Evolutionary conservation across 495 filamentous ascomycete species (phyloP).

Genomic region (Penicillium diatomitis): DNA sequence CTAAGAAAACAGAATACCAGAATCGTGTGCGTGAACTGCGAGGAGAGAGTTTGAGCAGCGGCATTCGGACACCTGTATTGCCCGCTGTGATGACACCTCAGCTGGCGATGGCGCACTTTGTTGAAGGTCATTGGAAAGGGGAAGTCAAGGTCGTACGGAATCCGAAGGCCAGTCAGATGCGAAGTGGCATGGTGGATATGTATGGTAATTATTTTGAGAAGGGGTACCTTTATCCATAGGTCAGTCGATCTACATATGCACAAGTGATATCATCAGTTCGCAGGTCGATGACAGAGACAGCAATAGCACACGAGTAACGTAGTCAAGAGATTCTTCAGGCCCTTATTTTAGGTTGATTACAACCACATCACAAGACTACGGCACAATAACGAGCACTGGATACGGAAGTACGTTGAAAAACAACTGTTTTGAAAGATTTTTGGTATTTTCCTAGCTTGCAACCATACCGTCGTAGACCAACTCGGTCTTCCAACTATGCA

Average conservation of each 20-base stretch:
- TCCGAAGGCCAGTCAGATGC: slow-evolving; percentile 27
- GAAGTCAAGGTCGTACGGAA: slow-evolving; percentile 44
- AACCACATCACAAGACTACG: no score
- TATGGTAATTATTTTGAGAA: slow-evolving; percentile 49
- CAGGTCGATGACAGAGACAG: neutral
- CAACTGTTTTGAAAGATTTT: slow-evolving; percentile 6
- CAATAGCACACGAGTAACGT: no score
- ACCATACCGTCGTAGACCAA: neutral
- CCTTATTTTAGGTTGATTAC: no score
- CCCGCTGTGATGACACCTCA: slow-evolving; percentile 13
- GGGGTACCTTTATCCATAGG: slow-evolving; percentile 42
- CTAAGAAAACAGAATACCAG: slow-evolving; percentile 39
- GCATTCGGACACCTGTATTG: slow-evolving; percentile 10
- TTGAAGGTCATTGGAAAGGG: slow-evolving; percentile 47
- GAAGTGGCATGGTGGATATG: slow-evolving; percentile 39
- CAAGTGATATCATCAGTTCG: neutral
- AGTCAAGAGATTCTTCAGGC: no score
- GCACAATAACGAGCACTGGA: no score
- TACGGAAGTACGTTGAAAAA: no score
- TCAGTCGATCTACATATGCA: no score
- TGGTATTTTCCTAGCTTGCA: slow-evolving; percentile 9
- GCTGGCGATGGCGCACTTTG: slow-evolving; percentile 23
- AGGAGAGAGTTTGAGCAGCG: slow-evolving; percentile 17
- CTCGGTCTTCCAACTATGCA: slow-evolving; percentile 12
- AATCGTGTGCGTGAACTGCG: slow-evolving; percentile 20